phyloP scores from a whole-genome alignment of 169 alveolate genomes.

The Plasmodium blacklocki region DNA sequence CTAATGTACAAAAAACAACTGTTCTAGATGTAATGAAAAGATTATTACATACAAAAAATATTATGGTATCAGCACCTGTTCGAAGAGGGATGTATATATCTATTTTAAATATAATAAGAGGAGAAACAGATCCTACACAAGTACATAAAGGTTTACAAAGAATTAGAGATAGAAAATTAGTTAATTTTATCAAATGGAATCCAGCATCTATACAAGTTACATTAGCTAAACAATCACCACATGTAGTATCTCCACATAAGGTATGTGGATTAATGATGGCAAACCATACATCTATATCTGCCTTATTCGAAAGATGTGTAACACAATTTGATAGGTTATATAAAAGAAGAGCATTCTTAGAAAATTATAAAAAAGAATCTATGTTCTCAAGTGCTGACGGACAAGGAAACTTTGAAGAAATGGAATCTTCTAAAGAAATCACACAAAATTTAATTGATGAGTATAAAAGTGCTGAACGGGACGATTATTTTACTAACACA shows the following conservation, averaged over 20 bases:
- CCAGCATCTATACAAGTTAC: constrained; percentile 99
- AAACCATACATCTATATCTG: constrained; percentile 98
- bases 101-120: constrained; percentile 82
- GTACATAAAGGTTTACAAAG: constrained; percentile 82
- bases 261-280: constrained; percentile 99
- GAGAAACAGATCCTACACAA: constrained; percentile 82
- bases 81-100: constrained; percentile 82
- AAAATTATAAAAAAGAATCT: constrained; percentile 93
- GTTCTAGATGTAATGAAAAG: constrained; percentile 99
- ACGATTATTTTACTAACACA: constrained; percentile 90
- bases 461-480: constrained; percentile 97
- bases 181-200: constrained; percentile 97
- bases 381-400: constrained; percentile 90
- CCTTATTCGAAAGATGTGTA: constrained; percentile 92
- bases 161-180: constrained; percentile 84
- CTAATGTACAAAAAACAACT: constrained; percentile 94
- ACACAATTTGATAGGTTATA: constrained; percentile 94
- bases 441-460: constrained; percentile 95
- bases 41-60: constrained; percentile 96
- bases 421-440: constrained; percentile 92
- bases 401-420: constrained; percentile 92
- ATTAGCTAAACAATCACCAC: constrained; percentile 97
- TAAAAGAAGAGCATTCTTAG: constrained; percentile 97
- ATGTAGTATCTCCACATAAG: constrained; percentile 94
- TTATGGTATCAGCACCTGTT: constrained; percentile 91